These are phyloP conservation scores for Endothia cerciana DNA, from an alignment of 2,329 filamentous ascomycete species.

Conservation along the genomic window DNA sequence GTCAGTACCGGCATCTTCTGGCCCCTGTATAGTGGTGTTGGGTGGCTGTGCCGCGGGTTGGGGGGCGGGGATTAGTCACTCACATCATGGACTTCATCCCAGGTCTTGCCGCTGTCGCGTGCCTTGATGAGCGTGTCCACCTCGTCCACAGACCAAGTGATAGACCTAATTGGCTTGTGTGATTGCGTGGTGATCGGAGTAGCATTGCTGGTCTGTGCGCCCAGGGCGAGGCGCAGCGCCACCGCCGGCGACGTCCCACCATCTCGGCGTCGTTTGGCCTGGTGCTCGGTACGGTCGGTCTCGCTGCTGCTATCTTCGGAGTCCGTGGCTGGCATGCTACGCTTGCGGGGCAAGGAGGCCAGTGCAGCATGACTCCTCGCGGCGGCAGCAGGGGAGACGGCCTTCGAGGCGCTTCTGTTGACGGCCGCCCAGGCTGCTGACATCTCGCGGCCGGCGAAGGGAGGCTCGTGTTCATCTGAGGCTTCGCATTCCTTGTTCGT, in stretches of 20 bases:
- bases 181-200: background rate
- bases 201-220: background rate
- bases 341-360: background rate
- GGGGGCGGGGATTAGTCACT: background rate
- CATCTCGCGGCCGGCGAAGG: background rate
- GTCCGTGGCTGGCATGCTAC: background rate
- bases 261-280: background rate
- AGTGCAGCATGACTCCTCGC: background rate
- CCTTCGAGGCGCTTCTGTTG: background rate
- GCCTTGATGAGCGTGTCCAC: background rate
- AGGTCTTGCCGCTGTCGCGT: background rate
- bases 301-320: background rate
- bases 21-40: background rate
- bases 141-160: slow-evolving; percentile 3
- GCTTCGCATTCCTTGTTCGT: background rate
- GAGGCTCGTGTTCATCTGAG: background rate
- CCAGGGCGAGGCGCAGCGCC: background rate
- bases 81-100: background rate
- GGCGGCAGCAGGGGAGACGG: background rate
- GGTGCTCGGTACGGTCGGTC: background rate
- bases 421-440: background rate
- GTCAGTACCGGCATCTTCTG: background rate
- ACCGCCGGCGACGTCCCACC: background rate
- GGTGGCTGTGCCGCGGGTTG: background rate
- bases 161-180: background rate